A percentile compares a stretch with the other conserved stretches of the same genome.
These are phyloP conservation scores for Synchytrium microbalum DNA, from an alignment of 371 early-diverging fungal species.

Conservation along the genomic window DNA sequence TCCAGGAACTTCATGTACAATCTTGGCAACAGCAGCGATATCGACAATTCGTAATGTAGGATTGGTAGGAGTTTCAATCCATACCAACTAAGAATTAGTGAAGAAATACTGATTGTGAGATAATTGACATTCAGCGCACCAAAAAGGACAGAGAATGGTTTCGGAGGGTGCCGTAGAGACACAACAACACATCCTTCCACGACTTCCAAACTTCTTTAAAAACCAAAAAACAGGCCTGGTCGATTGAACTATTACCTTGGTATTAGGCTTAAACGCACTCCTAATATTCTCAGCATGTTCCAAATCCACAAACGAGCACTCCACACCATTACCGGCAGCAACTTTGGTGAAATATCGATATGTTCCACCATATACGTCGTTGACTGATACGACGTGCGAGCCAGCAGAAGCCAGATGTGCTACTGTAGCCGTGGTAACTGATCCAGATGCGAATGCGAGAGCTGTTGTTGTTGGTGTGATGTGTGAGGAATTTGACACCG, in stretches of 20 bases:
- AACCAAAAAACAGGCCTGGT: background rate
- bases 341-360: constrained; percentile 95
- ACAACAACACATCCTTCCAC: background rate
- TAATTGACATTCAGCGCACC: background rate
- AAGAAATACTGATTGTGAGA: background rate
- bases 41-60: constrained; percentile 92
- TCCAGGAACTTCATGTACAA: constrained; percentile 69
- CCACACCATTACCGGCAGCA: constrained; percentile 51
- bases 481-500: constrained; percentile 2
- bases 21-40: constrained; percentile 73
- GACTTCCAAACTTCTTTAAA: background rate
- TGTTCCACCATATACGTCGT: constrained; percentile 97
- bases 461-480: constrained; percentile 4
- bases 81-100: constrained; percentile 51
- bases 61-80: constrained; percentile 96
- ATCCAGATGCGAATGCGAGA: constrained; percentile 92
- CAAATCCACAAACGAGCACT: constrained; percentile 85
- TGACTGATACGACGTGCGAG: constrained; percentile 81
- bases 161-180: no score
- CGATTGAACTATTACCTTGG: constrained; percentile 27
- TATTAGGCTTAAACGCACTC: constrained; percentile 61
- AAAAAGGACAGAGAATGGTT: background rate
- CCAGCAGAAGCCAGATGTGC: constrained; percentile 64
- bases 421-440: constrained; percentile 85
- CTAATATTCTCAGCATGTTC: constrained; percentile 61